Evolutionary conservation across 139 green algal genomes (phyloP).

Genomic region (Coelastrella sp.): DNA sequence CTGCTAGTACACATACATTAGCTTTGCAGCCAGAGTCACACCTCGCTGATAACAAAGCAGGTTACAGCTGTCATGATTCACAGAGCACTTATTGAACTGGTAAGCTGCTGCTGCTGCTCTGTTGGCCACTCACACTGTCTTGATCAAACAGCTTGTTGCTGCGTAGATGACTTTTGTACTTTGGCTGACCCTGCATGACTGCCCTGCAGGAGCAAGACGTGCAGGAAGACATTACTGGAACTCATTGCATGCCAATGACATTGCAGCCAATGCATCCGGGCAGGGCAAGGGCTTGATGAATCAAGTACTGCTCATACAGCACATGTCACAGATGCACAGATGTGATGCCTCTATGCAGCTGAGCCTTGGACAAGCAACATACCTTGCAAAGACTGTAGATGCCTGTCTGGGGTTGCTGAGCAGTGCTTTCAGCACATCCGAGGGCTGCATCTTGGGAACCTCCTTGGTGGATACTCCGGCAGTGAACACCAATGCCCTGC

Average conservation of each 20-base stretch:
- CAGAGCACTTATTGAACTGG: not conserved
- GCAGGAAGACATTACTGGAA: not conserved
- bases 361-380: not conserved
- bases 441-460: not conserved
- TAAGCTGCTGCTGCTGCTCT: not conserved
- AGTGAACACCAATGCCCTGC: constrained; percentile 26
- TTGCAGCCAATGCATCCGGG: not conserved
- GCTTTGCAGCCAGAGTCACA: too few species aligned
- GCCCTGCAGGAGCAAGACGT: not conserved
- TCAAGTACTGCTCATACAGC: not conserved
- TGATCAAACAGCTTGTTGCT: constrained; percentile 41
- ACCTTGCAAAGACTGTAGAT: not conserved
- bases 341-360: not conserved
- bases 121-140: constrained; percentile 15
- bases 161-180: constrained; percentile 20
- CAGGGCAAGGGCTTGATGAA: not conserved
- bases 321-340: not conserved
- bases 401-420: constrained; percentile 14
- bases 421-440: not conserved
- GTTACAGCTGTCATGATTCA: not conserved
- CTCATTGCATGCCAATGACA: not conserved
- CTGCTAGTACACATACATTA: too few species aligned
- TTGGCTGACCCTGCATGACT: not conserved
- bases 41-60: not conserved
- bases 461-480: constrained; percentile 2